Evolutionary conservation across 805 yeast species (phyloP).

Genomic region (Kodamaea laetipori): DNA sequence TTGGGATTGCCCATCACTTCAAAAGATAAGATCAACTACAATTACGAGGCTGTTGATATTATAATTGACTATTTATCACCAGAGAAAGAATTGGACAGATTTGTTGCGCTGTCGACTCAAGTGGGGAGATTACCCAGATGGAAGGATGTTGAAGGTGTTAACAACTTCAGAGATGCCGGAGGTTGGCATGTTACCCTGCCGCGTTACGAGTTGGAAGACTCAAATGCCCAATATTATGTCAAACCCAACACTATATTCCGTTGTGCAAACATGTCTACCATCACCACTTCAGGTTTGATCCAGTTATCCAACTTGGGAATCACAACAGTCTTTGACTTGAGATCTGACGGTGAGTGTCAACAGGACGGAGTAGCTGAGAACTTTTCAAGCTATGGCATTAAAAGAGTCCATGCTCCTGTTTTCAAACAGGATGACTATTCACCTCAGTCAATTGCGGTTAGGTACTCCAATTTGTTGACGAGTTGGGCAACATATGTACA

Average conservation of each 20-base stretch:
- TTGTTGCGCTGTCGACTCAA: constrained; percentile 36
- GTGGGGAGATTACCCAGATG: constrained; percentile 54
- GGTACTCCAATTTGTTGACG: constrained; percentile 55
- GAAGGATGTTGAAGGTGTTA: constrained; percentile 65
- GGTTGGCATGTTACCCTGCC: constrained; percentile 58
- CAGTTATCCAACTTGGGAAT: constrained; percentile 49
- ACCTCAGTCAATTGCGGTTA: constrained; percentile 62
- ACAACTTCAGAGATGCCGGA: constrained; percentile 79
- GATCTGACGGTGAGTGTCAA: constrained; percentile 59
- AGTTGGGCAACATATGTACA: constrained; percentile 64
- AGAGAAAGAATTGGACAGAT: constrained; percentile 54
- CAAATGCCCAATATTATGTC: constrained; percentile 38
- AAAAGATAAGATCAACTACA: constrained; percentile 57
- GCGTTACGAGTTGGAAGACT: constrained; percentile 19
- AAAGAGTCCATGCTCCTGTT: constrained; percentile 58
- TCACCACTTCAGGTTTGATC: constrained; percentile 53
- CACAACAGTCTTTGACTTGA: constrained; percentile 62
- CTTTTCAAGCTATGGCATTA: constrained; percentile 44
- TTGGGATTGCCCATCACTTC: constrained; percentile 45
- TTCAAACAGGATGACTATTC: constrained; percentile 55
- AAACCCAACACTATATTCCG: constrained; percentile 59
- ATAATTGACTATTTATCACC: constrained; percentile 53
- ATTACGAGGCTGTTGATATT: constrained; percentile 49
- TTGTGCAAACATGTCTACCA: constrained; percentile 57
- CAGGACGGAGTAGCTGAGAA: constrained; percentile 45